phyloP scores from a whole-genome alignment of 2,329 filamentous ascomycete species.

The Trichoderma atrobrunneum region DNA sequence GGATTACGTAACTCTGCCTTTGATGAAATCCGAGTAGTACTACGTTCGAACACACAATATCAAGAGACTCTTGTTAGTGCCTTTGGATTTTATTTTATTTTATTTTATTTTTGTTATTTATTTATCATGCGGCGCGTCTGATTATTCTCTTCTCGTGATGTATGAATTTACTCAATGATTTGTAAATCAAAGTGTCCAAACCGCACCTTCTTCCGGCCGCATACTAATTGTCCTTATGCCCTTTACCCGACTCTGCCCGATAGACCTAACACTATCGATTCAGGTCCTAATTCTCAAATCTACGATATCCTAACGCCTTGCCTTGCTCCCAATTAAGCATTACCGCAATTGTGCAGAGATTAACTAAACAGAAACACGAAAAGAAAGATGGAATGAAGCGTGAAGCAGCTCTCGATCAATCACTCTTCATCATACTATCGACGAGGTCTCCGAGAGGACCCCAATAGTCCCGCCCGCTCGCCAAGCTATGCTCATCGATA shows the following conservation, averaged over 20 bases:
- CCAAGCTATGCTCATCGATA: slow-evolving; percentile 91
- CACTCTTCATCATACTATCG: slow-evolving; percentile 95
- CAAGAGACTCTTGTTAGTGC: background rate
- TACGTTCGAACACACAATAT: background rate
- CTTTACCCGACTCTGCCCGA: slow-evolving; percentile 15
- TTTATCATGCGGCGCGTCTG: background rate
- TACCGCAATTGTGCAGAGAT: slow-evolving; percentile 5
- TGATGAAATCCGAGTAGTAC: background rate
- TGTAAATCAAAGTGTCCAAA: background rate
- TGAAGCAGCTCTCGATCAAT: slow-evolving; percentile 47
- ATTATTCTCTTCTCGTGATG: slow-evolving; percentile 10
- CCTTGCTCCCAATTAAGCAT: slow-evolving; percentile 18
- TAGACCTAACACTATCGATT: background rate
- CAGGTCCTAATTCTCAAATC: background rate
- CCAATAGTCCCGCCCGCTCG: slow-evolving; percentile 95
- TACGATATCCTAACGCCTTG: slow-evolving; percentile 26
- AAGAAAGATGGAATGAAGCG: background rate
- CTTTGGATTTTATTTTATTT: background rate
- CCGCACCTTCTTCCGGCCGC: background rate
- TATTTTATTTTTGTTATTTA: background rate
- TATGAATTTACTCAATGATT: slow-evolving; percentile 6
- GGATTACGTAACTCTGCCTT: slow-evolving; percentile 30
- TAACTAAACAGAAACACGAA: background rate
- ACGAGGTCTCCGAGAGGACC: slow-evolving; percentile 92
- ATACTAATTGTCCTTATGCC: background rate